Base-by-base conservation (phyloP, 305 asterid species). In the Fraxinus baroniana region DNA sequence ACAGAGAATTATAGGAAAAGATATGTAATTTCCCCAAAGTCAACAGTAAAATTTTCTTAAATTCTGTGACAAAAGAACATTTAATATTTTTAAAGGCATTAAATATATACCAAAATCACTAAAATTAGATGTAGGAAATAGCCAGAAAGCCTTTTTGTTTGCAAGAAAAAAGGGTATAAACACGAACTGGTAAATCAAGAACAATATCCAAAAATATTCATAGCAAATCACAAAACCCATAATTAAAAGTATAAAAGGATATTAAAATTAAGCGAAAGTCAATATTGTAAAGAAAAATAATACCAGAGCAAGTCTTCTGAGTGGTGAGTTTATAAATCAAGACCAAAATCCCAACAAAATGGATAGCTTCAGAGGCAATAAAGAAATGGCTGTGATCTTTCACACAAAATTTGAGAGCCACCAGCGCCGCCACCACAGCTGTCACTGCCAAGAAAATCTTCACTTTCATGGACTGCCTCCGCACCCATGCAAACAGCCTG, bases 281-380 rank as follows among this genome's bases (percentile, higher is more conserved):
- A 46, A 18, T 26, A 9, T 66, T 24, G 10, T 79, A 44, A 28
- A 46, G 18, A 9, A 24, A 12, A 1, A 8, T 15, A 13, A 30
- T 88, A 94, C 98, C 98, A 30, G 97, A 92, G 85, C 97, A 94
- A 71, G 96, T 91, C 80, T 90, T 93, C 52, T 82, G 90, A 1
- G 92, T 92, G 33, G 90, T 79, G 86, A 94, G 97, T 89, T 94
- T 94, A 85, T 92, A 92, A 82, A 93, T 93, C 84, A 92, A 73
- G 83, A 93, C 92, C 76, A 94, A 74, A 81, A 93, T 89, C 66
- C 98, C 98, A 28, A 85, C 26, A 82, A 91, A 88, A 78, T 93
- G 97, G 83, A 87, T 83, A 80, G 88, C 84, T 80, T 94, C 98
- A 7, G 97, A 83, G 72, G 88, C 87, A n/a, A 93, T 82, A 57